A percentile compares a stretch with the other conserved stretches of the same genome.
Conservation (phyloP, 768 basidiomycete genomes). For the Suillus placidus region DNA sequence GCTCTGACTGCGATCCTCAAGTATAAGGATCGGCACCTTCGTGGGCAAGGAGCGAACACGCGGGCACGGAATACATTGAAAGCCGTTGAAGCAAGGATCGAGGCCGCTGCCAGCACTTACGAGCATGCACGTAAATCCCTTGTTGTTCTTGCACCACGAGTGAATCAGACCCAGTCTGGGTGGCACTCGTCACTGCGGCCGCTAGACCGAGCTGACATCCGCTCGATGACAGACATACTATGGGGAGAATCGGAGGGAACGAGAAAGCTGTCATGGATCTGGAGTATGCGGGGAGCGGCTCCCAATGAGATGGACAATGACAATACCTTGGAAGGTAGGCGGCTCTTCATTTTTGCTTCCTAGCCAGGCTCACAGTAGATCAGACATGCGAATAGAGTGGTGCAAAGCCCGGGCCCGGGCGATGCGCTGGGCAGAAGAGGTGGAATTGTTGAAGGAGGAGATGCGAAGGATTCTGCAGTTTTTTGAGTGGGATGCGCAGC, state of each 20-base stretch:
- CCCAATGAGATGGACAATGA: neutral
- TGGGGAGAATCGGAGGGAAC: too few relatives aligned
- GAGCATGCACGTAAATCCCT: neutral
- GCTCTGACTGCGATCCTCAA: neutral
- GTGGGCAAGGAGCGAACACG: neutral
- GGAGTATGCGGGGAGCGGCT: neutral
- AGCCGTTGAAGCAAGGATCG: neutral
- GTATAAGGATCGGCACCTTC: neutral
- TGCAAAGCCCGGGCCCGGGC: neutral
- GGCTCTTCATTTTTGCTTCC: neutral
- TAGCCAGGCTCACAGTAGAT: neutral
- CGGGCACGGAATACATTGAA: neutral
- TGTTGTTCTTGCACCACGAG: neutral
- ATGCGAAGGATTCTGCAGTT: neutral
- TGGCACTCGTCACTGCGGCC: neutral
- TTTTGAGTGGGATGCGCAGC: neutral
- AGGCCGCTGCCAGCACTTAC: neutral
- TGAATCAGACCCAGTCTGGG: neutral
- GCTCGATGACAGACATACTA: neutral
- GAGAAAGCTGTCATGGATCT: too few relatives aligned
- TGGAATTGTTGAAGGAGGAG: neutral
- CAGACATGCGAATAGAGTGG: neutral
- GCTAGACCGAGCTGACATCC: conserved; percentile 6
- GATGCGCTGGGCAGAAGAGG: neutral
- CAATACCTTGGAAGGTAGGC: neutral